phyloP scores from a whole-genome alignment of 2,329 filamentous ascomycete species.

The Venturia pyrina region DNA sequence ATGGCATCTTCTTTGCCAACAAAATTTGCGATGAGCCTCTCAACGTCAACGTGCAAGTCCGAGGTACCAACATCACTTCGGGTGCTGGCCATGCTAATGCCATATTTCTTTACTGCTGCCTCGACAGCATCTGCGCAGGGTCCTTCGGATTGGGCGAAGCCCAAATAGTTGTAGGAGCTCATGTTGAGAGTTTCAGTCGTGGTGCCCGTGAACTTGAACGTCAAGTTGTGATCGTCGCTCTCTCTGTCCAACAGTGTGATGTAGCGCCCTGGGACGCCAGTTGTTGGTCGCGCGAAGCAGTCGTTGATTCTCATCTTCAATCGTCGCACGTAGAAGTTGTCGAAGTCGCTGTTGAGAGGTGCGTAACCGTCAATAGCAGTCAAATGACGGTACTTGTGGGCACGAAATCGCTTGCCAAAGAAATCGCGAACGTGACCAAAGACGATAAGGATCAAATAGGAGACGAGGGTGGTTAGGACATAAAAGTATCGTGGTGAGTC shows the following conservation, averaged over 20 bases:
- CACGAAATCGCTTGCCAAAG: constrained; percentile 90
- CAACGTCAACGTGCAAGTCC: constrained; percentile 80
- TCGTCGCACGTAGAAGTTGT: constrained; percentile 93
- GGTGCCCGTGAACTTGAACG: constrained; percentile 81
- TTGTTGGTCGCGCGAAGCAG: constrained; percentile 86
- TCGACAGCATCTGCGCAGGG: constrained; percentile 92
- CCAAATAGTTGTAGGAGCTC: constrained; percentile 99
- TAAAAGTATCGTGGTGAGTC: constrained; percentile 97
- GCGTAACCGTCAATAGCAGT: constrained; percentile 82
- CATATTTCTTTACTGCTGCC: constrained; percentile 73
- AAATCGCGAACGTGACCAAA: constrained; percentile 95
- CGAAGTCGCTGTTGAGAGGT: constrained; percentile 93
- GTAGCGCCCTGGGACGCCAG: constrained; percentile 86
- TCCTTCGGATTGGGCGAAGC: constrained; percentile 94
- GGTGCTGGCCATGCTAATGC: constrained; percentile 71
- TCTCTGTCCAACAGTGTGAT: constrained; percentile 88
- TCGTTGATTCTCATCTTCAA: constrained; percentile 94
- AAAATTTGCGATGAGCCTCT: constrained; percentile 79
- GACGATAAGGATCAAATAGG: constrained; percentile 89
- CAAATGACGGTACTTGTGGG: constrained; percentile 77
- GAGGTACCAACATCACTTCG: constrained; percentile 77
- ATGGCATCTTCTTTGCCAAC: constrained; percentile 91
- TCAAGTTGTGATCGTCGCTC: constrained; percentile 83
- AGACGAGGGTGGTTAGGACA: constrained; percentile 95
- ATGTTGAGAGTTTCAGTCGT: constrained; percentile 93